Percentiles rank a stretch among this genome's conserved stretches.
These are phyloP conservation scores for Gynandropsis gynandra DNA, from an alignment of 345 rosid species.

Conservation along the genomic window DNA sequence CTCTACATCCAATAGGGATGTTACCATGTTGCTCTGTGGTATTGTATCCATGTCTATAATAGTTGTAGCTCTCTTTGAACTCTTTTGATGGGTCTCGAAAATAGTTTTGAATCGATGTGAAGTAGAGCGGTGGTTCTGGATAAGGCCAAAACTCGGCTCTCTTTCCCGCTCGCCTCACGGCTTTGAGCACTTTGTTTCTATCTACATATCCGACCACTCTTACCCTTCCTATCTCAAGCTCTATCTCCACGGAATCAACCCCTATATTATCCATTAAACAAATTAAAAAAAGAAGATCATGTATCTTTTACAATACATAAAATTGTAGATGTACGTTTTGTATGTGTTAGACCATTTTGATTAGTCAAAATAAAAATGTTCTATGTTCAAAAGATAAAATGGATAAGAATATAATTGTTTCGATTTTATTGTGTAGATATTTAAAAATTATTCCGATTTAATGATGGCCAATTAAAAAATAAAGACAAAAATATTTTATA, in stretches of 20 bases:
- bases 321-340: too few species aligned
- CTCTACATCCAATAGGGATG: conserved; percentile 57
- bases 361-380: too few species aligned
- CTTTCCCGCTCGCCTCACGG: conserved; percentile 80
- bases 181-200: conserved; percentile 73
- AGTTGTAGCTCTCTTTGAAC: conserved; percentile 80
- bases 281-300: too few species aligned
- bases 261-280: conserved; percentile 27
- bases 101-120: conserved; percentile 53
- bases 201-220: conserved; percentile 81
- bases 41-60: conserved; percentile 79
- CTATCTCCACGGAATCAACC: conserved; percentile 72
- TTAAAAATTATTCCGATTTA: too few species aligned
- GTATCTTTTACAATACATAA: too few species aligned
- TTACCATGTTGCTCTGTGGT: conserved; percentile 54
- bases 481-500: too few species aligned
- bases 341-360: too few species aligned
- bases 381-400: too few species aligned
- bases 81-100: conserved; percentile 72
- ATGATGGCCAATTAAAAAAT: too few species aligned
- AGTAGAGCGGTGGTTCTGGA: conserved; percentile 77
- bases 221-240: conserved; percentile 62
- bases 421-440: too few species aligned
- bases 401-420: too few species aligned
- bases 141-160: conserved; percentile 95